A percentile compares a stretch with the other conserved stretches of the same genome.
Evolutionary conservation across 345 rosid genomes (phyloP).

Genomic region (Trapa bicornis): DNA sequence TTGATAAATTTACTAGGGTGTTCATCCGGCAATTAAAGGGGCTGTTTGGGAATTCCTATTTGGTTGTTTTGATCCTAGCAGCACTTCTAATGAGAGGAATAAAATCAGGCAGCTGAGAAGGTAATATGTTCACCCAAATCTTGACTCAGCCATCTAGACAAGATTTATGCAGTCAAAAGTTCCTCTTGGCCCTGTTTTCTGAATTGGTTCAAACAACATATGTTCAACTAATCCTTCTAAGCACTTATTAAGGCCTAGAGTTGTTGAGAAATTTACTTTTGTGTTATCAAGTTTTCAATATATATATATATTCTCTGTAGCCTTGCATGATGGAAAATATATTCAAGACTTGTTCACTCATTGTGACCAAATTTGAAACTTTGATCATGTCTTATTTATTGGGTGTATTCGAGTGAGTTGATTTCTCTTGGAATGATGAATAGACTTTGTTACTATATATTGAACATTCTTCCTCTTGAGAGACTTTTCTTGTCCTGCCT

Average conservation of each 20-base stretch:
- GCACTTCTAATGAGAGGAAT: slow-evolving; percentile 63
- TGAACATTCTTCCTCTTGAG: neutral
- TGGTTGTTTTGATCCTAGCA: slow-evolving; percentile 92
- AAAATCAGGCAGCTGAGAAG: slow-evolving; percentile 52
- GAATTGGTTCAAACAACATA: neutral
- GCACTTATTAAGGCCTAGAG: neutral
- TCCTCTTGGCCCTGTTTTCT: neutral
- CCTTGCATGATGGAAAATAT: neutral
- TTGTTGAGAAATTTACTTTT: neutral
- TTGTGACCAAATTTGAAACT: neutral
- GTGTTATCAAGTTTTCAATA: neutral
- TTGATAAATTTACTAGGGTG: slow-evolving; percentile 35
- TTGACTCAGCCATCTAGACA: neutral
- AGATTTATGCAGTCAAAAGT: neutral
- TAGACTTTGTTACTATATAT: neutral
- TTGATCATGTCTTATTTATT: neutral
- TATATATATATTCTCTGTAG: neutral
- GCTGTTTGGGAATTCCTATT: slow-evolving; percentile 86
- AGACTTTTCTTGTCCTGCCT: neutral
- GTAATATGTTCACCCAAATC: slow-evolving; percentile 22
- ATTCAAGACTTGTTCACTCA: neutral
- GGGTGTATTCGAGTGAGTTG: neutral
- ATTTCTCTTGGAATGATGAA: neutral
- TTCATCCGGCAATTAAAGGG: slow-evolving; percentile 91
- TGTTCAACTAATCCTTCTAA: neutral